Evolutionary conservation across 2,329 filamentous ascomycete genomes (phyloP), one percentile per base, ranked within the genome.

Genomic region (Aspergillus aculeatus): DNA sequence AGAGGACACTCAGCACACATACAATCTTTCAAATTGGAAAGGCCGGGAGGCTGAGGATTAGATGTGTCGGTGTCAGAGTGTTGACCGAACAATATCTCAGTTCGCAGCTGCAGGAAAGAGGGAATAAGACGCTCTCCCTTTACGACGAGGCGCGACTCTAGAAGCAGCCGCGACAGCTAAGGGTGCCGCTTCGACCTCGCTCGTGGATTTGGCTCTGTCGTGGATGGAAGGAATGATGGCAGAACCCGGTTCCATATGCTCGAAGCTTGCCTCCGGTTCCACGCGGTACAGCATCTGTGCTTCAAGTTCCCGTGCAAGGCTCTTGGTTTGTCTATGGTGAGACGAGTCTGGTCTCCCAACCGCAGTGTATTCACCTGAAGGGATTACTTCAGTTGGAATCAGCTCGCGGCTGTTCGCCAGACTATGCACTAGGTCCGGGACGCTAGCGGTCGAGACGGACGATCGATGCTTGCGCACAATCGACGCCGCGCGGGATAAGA

Each of bases 401-500:
- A 69, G 69, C 62, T 80, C 77, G 35, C 77, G 74, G 65, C 77
- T 78, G 64, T 67, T 76, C 50, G 68, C 72, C 10, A 77, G 68
- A 55, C 75, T 77, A 56, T 77, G 73, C 29, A 80, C 67, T 44
- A 80, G 67, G 48, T 82, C 80, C 1, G 79, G 79, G 16, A 81
- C 73, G 59, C 76, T 80, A 23, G 71, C 74, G 19, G 78, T 77
- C 2, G 80, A 82, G 29, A 78, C 71, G 2, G 78, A 80, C 3
- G 79, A 81, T 56, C 78, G 76, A 64, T 80, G 78, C 57, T 80
- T 80, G 50, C 78, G 77, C 44, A 74, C 76, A 57, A 79, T 75
- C 0, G 78, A 80, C n/a, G 77, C 77, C 9, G 78, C 77, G 47
- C 77, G 77, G 6, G 82, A 83, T 55, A 82, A 73, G 47, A 83